Conservation (phyloP, 2,329 filamentous ascomycete genomes). For the Teratosphaeria pseudoeucalypti region DNA sequence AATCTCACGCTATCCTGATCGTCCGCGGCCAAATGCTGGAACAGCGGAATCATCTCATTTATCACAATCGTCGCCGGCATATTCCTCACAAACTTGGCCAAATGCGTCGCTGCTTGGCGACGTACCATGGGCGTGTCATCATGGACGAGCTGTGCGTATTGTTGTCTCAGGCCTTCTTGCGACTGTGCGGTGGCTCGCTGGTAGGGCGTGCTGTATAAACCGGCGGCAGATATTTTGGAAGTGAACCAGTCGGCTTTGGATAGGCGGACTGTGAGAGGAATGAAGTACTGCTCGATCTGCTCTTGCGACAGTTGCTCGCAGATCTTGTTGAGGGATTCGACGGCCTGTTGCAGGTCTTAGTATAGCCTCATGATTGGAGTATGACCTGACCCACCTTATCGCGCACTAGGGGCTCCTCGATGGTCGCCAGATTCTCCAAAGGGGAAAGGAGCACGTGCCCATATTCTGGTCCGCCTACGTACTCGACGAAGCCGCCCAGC, state of each 20-base stretch:
- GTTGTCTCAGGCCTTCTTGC: slow-evolving; percentile 82
- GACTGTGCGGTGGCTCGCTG: slow-evolving; percentile 77
- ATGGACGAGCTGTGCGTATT: slow-evolving; percentile 87
- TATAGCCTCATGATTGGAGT: background rate
- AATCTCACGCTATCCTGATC: slow-evolving; percentile 96
- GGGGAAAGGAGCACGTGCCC: slow-evolving; percentile 94
- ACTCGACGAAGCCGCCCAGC: slow-evolving; percentile 92
- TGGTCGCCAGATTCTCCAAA: slow-evolving; percentile 93
- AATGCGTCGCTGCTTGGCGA: slow-evolving; percentile 88
- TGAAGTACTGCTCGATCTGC: slow-evolving; percentile 95
- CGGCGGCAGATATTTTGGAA: slow-evolving; percentile 95
- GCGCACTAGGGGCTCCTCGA: slow-evolving; percentile 93
- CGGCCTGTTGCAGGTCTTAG: slow-evolving; percentile 51
- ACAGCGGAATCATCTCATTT: slow-evolving; percentile 97
- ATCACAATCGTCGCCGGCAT: slow-evolving; percentile 88
- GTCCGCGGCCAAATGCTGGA: slow-evolving; percentile 91
- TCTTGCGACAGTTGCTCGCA: slow-evolving; percentile 81
- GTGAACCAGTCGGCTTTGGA: slow-evolving; percentile 99
- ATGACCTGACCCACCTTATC: slow-evolving; percentile 62
- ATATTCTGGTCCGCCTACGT: slow-evolving; percentile 87
- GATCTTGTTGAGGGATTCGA: slow-evolving; percentile 99
- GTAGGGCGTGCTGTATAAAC: slow-evolving; percentile 89
- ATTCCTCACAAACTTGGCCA: slow-evolving; percentile 95
- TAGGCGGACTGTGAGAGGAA: slow-evolving; percentile 86
- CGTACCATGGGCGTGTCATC: slow-evolving; percentile 99